Percentiles rank a stretch among this genome's conserved stretches.
Evolutionary conservation across 192 early-diverging fungal species (phyloP).

Genomic region (Thamnidium elegans): DNA sequence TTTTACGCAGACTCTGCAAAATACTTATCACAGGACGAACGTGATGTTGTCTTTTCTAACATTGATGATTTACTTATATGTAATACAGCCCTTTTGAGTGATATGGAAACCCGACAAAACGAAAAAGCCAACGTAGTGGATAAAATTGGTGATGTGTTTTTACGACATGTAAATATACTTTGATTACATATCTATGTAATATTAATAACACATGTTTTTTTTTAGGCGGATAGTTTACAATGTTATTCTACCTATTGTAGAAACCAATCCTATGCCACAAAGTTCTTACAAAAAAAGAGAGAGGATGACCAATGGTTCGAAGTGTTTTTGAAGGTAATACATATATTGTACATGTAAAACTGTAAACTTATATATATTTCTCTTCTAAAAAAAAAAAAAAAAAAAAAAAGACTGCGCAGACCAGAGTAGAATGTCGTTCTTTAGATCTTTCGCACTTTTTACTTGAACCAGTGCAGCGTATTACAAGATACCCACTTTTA

Average conservation of each 20-base stretch:
- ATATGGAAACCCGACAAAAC: constrained; percentile 59
- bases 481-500: constrained; percentile 90
- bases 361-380: background rate
- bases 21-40: constrained; percentile 56
- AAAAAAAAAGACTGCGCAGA: constrained; percentile 46
- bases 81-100: constrained; percentile 65
- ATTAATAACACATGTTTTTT: background rate
- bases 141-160: constrained; percentile 75
- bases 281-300: constrained; percentile 54
- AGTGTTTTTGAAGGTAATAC: constrained; percentile 62
- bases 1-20: constrained; percentile 61
- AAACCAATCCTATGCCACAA: constrained; percentile 61
- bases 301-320: constrained; percentile 49
- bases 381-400: constrained; percentile 23
- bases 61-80: constrained; percentile 67
- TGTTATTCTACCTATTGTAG: constrained; percentile 66
- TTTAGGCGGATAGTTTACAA: constrained; percentile 51
- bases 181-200: background rate
- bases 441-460: constrained; percentile 78
- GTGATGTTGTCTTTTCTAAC: constrained; percentile 78
- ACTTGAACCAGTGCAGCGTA: constrained; percentile 89
- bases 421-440: constrained; percentile 59
- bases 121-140: constrained; percentile 52
- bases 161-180: constrained; percentile 44
- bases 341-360: background rate